Conservation (phyloP, 306 rosid genomes). For the Cercis canadensis region DNA sequence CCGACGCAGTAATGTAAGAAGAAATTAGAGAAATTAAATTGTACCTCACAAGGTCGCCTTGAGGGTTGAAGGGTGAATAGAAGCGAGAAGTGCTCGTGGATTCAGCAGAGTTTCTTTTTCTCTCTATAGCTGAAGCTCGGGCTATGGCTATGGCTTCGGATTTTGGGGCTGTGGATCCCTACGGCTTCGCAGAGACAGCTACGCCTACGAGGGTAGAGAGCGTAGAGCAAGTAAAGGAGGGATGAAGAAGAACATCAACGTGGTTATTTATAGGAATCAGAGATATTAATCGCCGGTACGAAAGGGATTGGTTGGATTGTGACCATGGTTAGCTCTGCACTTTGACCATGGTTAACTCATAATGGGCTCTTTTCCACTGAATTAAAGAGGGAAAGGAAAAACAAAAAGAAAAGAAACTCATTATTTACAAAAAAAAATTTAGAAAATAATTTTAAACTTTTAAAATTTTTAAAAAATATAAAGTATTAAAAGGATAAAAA, state of each 20-base stretch:
- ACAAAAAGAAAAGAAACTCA: too few species aligned
- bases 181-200: neutral
- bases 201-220: conserved; percentile 60
- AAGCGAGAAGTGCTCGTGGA: neutral
- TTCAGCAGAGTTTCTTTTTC: neutral
- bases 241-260: neutral
- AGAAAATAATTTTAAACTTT: too few species aligned
- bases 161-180: neutral
- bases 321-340: neutral
- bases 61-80: neutral
- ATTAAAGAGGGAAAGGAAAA: too few species aligned
- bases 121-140: neutral
- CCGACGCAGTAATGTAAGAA: neutral
- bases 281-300: neutral
- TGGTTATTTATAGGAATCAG: conserved; percentile 44
- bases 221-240: conserved; percentile 31
- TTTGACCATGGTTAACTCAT: conserved; percentile 29
- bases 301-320: neutral
- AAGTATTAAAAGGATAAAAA: too few species aligned
- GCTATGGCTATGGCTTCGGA: neutral
- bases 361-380: neutral
- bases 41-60: conserved; percentile 36
- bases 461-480: too few species aligned
- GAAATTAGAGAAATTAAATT: neutral
- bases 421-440: too few species aligned